phyloP scores from a whole-genome alignment of 257 asterid species.

The Lycium ferocissimum region DNA sequence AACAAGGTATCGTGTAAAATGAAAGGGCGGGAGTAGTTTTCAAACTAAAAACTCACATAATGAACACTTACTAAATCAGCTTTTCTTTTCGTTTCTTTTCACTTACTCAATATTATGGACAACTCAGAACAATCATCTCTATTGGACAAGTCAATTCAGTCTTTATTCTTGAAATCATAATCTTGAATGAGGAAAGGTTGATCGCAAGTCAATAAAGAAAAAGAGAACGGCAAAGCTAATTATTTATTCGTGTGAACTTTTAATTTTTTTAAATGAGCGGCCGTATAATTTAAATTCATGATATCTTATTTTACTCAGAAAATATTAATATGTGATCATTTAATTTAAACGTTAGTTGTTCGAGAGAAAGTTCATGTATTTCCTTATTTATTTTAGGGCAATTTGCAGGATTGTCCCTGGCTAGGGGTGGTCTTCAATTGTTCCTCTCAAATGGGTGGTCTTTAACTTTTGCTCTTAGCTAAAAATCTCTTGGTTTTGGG shows the following conservation, averaged over 20 bases:
- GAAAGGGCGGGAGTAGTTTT: neutral
- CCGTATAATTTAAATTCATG: too few relatives aligned
- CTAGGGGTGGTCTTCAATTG: too few relatives aligned
- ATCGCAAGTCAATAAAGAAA: neutral
- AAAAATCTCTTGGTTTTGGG: too few relatives aligned
- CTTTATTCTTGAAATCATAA: neutral
- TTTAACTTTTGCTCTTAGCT: too few relatives aligned
- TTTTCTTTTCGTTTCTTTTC: neutral
- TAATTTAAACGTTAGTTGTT: too few relatives aligned
- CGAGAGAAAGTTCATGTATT: too few relatives aligned
- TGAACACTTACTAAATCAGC: neutral
- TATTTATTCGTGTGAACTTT: neutral
- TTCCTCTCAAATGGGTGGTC: too few relatives aligned
- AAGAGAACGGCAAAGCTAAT: neutral
- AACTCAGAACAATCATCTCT: neutral
- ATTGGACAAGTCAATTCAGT: conserved; percentile 1
- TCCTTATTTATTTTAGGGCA: too few relatives aligned
- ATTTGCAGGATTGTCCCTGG: too few relatives aligned
- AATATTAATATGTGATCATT: too few relatives aligned
- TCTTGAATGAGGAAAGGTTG: neutral
- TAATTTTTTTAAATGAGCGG: too few relatives aligned
- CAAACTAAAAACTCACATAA: neutral
- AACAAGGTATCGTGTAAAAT: neutral
- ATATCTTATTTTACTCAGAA: too few relatives aligned
- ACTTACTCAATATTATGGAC: neutral